Conservation (phyloP, 163 green algal species). For the Chloromonas sp. region DNA sequence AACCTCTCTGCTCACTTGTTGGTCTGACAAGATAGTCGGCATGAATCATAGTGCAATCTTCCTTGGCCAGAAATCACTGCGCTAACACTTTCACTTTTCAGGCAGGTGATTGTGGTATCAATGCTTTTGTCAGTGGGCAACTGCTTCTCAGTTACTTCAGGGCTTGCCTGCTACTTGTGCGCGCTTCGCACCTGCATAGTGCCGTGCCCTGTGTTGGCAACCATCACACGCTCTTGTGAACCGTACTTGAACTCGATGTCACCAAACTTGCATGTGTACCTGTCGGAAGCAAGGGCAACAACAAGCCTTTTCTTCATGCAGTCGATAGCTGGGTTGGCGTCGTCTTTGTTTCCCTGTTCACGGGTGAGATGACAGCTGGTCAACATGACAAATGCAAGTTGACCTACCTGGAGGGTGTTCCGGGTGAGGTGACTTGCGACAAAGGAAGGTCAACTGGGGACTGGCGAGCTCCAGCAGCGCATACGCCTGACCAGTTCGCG, state of each 20-base stretch:
- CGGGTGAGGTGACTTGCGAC: constrained; percentile 8
- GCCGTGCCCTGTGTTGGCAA: constrained; percentile 61
- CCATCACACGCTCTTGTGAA: constrained; percentile 23
- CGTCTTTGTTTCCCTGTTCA: not conserved
- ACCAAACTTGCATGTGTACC: constrained; percentile 23
- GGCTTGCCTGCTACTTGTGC: no score
- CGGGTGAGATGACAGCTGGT: not conserved
- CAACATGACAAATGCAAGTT: constrained; percentile 1
- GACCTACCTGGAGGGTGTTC: constrained; percentile 13
- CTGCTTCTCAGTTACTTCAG: no score
- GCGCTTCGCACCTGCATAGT: constrained; percentile 56
- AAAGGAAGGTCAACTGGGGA: constrained; percentile 50
- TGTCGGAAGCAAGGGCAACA: not conserved
- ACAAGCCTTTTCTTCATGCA: not conserved
- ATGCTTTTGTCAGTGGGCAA: not conserved
- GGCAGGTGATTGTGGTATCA: not conserved
- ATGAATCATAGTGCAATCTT: not conserved
- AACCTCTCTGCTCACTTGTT: no score
- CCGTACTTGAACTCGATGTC: constrained; percentile 43
- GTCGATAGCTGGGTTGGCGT: not conserved
- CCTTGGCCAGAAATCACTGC: no score
- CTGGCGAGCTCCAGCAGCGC: constrained; percentile 37
- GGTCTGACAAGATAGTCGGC: not conserved
- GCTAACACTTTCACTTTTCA: no score
- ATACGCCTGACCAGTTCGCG: constrained; percentile 18